Base-by-base conservation (phyloP, 495 filamentous ascomycete species). In the Neurospora sp. region DNA sequence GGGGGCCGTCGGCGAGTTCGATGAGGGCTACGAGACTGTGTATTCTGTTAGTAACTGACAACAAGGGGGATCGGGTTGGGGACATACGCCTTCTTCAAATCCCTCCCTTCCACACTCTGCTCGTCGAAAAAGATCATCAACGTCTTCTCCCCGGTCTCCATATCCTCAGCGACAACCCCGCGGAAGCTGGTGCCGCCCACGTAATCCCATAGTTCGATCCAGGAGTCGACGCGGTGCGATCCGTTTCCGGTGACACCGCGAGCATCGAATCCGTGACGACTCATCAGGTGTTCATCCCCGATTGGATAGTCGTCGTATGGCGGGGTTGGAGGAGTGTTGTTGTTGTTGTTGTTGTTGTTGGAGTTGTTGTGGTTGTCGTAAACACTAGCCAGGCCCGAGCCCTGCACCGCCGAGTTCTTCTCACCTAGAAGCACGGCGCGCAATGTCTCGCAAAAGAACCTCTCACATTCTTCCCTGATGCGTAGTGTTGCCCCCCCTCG, bases 401-500 rank as follows among this genome's bases (percentile, higher is more conserved):
- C 90, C 90, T 82, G 82, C 79, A 85, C 87, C 85, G 87, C 88
- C 81, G 82, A 77, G 83, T 89, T 89, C 92, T 90, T 88, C 93
- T 96, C 94, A 97, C 92, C 94, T 89, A 93, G 90, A 90, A 98
- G 96, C 86, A 92, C 92, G 84, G 89, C 83, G 82, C 87, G 90
- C 90, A 98, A 89, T 85, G 88, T 92, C 89, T 94, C 92, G 87
- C 94, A 98, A 88, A 98, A 96, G 88, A 98, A 94, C 84, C 94
- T 98, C 94, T 97, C 94, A 98, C 94, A 96, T 93, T 97, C 93
- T 93, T 89, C 94, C 93, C 91, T 92, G 87, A 98, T 97, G 85
- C 89, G 90, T 84, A 93, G 89, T 91, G 91, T 88, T 89, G 94
- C 94, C 92, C 93, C 94, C 91, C 90, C 91, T 87, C 88, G 88